Conservation (phyloP, 345 rosid species). For the Eucalyptus tenuipes region DNA sequence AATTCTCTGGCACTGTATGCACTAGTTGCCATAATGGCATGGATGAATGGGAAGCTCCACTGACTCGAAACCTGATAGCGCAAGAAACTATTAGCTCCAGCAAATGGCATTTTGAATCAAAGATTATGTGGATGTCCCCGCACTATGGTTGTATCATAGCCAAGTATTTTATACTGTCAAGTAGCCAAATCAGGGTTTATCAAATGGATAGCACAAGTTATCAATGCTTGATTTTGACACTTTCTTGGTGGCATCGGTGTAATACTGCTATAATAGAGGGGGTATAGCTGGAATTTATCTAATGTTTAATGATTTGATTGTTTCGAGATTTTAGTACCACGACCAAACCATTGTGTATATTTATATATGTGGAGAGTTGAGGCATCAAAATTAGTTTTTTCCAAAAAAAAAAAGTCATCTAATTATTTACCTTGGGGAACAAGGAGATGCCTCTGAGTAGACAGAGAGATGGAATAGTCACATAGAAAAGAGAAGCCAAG, state of each 20-base stretch:
- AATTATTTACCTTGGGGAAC: conserved; percentile 14
- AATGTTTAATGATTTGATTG: neutral
- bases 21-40: conserved; percentile 1
- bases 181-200: neutral
- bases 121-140: neutral
- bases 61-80: conserved; percentile 10
- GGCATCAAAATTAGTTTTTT: neutral
- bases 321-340: neutral
- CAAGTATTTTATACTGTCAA: neutral
- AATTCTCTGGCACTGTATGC: conserved; percentile 13
- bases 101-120: neutral
- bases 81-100: neutral
- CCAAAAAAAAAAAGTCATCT: neutral
- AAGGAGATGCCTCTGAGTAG: conserved; percentile 18
- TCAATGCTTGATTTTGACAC: neutral
- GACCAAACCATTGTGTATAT: neutral
- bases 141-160: neutral
- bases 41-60: conserved; percentile 23
- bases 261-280: neutral
- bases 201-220: neutral
- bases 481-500: conserved; percentile 18
- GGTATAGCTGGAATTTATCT: neutral
- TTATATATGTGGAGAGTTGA: neutral
- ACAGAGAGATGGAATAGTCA: conserved; percentile 24
- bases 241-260: neutral